Evolutionary conservation across 495 filamentous ascomycete genomes (phyloP).

Genomic region (Podospora bellae-mahoneyi): DNA sequence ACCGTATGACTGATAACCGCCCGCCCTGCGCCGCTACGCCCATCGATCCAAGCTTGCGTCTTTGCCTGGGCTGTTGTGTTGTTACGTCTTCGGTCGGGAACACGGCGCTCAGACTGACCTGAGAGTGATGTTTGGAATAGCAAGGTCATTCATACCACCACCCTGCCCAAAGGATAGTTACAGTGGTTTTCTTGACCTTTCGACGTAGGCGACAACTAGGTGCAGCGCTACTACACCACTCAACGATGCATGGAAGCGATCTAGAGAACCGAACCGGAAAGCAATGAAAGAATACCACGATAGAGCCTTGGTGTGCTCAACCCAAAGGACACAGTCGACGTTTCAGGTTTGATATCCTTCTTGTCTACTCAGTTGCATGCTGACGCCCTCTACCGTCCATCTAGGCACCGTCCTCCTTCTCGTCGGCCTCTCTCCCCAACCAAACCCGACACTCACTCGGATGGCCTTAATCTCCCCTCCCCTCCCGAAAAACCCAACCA

Average conservation of each 20-base stretch:
- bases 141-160: neutral
- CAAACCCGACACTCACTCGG: too few species aligned
- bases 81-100: neutral
- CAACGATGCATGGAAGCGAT: neutral
- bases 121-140: neutral
- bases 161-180: neutral
- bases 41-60: neutral
- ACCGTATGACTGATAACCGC: neutral
- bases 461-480: too few species aligned
- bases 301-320: conserved; percentile 86
- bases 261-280: neutral
- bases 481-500: too few species aligned
- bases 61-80: neutral
- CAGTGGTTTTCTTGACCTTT: neutral
- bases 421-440: conserved; percentile 52
- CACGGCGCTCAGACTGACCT: neutral
- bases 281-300: conserved; percentile 33
- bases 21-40: neutral
- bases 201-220: neutral
- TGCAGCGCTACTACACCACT: neutral
- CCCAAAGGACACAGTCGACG: conserved; percentile 78
- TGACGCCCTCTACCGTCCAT: neutral
- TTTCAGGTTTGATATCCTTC: conserved; percentile 64
- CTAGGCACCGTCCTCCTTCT: conserved; percentile 78
- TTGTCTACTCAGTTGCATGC: too few species aligned